Base-by-base conservation (phyloP, 2,329 filamentous ascomycete genomes). In the Arthroderma sp. region DNA sequence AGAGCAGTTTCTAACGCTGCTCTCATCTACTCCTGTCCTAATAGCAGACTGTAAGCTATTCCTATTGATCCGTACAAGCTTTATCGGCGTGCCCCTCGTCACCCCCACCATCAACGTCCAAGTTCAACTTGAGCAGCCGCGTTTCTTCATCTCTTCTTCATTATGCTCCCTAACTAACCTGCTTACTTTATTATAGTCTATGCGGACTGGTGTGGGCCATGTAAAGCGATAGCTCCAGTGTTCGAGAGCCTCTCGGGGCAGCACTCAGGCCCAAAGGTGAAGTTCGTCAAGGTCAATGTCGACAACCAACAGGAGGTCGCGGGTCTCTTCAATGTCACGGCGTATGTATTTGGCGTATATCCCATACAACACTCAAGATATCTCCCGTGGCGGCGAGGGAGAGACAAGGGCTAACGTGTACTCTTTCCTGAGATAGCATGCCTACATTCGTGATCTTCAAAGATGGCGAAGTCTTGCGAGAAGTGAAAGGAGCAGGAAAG, bases 361-460 rank as follows among this genome's bases (percentile, higher is more conserved):
- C 7, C 15, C 9, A 51, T 25, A 4, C 4, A 8, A 4, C 23
- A 19, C 2, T 13, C 28, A n/a, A 33, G n/a, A 25, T 51, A 17
- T n/a, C 13, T 54, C 17, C 0, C 53, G 11, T 56, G 53, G 13
- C 9, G 28, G 28, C 28, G 15, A 23, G 13, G 15, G 13, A 9
- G 21, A 19, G 33, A 9, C 3, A 13, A 31, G 9, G n/a, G 38
- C 38, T 56, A 56, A 56, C n/a, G n/a, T n/a, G 23, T 35, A 7
- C 11, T 15, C 28, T 44, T 33, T 35, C n/a, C n/a, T 41, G 17
- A 19, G 37, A 43, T 47, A 81, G 79, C 62, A 91, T 91, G 68
- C 93, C 93, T 7, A 95, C 91, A n/a, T 95, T 97, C 71, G 81
- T 97, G 67, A 80, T 96, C 66, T 94, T 88, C 76, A 85, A 86